Percentiles rank a stretch among this genome's conserved stretches.
Conservation (phyloP, 768 basidiomycete species). For the Chlorophyllum brunneum region DNA sequence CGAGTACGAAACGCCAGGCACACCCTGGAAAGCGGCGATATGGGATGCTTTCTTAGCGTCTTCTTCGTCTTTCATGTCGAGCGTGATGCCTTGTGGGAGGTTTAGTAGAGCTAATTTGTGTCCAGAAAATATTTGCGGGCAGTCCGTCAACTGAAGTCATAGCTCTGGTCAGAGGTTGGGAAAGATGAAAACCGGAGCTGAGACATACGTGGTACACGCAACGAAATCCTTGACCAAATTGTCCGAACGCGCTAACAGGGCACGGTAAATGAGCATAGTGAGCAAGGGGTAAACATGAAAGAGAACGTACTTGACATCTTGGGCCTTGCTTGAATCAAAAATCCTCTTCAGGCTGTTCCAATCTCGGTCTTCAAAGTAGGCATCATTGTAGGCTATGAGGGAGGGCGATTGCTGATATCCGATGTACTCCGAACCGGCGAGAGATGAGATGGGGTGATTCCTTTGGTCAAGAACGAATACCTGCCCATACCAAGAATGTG, state of each 20-base stretch:
- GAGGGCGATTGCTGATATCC: constrained; percentile 35
- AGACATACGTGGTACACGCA: constrained; percentile 45
- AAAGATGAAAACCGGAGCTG: neutral
- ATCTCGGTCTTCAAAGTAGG: constrained; percentile 33
- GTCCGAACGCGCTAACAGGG: constrained; percentile 41
- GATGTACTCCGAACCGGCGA: constrained; percentile 23
- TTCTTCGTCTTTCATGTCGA: constrained; percentile 13
- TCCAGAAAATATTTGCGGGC: constrained; percentile 43
- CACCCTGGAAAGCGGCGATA: neutral
- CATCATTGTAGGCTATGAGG: constrained; percentile 42
- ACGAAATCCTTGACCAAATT: constrained; percentile 47
- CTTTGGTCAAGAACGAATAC: constrained; percentile 37
- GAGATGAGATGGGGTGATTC: constrained; percentile 19
- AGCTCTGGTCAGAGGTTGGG: neutral
- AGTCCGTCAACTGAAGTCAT: constrained; percentile 38
- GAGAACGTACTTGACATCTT: constrained; percentile 33
- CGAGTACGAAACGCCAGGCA: neutral
- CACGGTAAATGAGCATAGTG: neutral
- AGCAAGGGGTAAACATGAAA: neutral
- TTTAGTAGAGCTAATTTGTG: constrained; percentile 36
- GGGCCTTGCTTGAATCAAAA: constrained; percentile 40
- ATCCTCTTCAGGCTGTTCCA: constrained; percentile 40
- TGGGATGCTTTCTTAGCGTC: constrained; percentile 1
- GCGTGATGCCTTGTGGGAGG: constrained; percentile 31
- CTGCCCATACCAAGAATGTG: constrained; percentile 20